Conservation (phyloP, 345 rosid species). For the Diplotaxis tenuifolia region DNA sequence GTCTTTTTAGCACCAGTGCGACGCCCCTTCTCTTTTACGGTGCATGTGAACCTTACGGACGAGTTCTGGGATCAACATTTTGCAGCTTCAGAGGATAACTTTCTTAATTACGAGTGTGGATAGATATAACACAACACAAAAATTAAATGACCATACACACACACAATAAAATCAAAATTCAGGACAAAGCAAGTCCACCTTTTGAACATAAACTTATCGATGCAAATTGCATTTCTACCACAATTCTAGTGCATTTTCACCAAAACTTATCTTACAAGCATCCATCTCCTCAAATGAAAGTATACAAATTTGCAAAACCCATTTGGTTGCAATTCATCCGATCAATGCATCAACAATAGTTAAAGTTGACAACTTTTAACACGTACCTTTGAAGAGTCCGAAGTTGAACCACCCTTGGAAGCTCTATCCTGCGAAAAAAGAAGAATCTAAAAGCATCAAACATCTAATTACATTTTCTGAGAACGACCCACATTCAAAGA, state of each 20-base stretch:
- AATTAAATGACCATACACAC: not conserved
- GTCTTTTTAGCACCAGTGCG: slow-evolving; percentile 33
- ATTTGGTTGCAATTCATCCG: not conserved
- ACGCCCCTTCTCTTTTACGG: slow-evolving; percentile 30
- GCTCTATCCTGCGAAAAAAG: not conserved
- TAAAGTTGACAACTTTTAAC: not conserved
- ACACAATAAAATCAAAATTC: too few species aligned
- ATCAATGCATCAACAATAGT: not conserved
- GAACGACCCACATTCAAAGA: not conserved
- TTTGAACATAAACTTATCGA: not conserved
- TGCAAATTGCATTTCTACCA: not conserved
- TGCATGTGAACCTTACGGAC: slow-evolving; percentile 32
- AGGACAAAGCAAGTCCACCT: not conserved
- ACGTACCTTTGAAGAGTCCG: slow-evolving; percentile 30
- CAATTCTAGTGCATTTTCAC: too few species aligned
- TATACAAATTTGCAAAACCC: not conserved
- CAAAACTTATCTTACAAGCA: too few species aligned
- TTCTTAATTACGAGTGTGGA: slow-evolving; percentile 11
- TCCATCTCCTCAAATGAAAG: not conserved
- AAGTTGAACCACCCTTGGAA: not conserved
- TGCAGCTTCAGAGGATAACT: slow-evolving; percentile 28
- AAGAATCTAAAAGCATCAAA: not conserved
- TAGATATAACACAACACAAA: not conserved
- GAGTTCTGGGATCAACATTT: slow-evolving; percentile 36
- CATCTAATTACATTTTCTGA: not conserved